Base-by-base conservation (phyloP, 192 early-diverging fungal genomes). In the Rhizoclosmatium sp. region DNA sequence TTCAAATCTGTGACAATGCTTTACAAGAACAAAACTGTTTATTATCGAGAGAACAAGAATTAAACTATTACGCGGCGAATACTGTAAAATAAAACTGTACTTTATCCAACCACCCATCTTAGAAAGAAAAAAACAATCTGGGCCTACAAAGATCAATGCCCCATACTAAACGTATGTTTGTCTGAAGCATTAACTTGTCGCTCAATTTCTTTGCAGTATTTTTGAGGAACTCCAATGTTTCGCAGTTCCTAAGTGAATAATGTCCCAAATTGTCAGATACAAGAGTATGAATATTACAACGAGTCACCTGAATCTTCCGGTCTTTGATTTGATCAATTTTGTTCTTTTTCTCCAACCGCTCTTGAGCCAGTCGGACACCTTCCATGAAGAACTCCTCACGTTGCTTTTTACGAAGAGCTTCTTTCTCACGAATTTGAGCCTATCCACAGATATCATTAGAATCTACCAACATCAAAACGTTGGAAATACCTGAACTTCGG, bases 321-420 rank as follows among this genome's bases (percentile, higher is more conserved):
- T 81, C 71, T 68, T 89, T 88, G 67, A 89, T 89, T 39, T 59
- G 47, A 31, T 88, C 89, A 78, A 90, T 87, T 80, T 90, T 89
- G 51, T 79, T 72, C 47, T 80, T 84, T 79, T 90, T 90, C 60
- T 90, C 89, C 31, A 45, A 39, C 45, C 87, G 73, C 70, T 90
- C 89, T 66, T 80, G 59, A 2, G 83, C 83, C 4, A 85, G 82
- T 9, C 82, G 54, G 9, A 88, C 75, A 19, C 89, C 89, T 59
- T 90, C 89, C 84, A 85, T 85, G 71, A 90, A 90, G 80, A 90
- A 90, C 10, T 90, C 89, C 16, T 89, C 85, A 4, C 89, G 79
- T 23, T 59, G 68, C 76, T 88, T 87, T 44, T 76, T 68, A 39
- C 81, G 59, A 44, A 80, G 3, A 5, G 47, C 62, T 67, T 90